Base-by-base conservation (phyloP, 2,329 filamentous ascomycete species). In the Bipolaris sorokiniana region DNA sequence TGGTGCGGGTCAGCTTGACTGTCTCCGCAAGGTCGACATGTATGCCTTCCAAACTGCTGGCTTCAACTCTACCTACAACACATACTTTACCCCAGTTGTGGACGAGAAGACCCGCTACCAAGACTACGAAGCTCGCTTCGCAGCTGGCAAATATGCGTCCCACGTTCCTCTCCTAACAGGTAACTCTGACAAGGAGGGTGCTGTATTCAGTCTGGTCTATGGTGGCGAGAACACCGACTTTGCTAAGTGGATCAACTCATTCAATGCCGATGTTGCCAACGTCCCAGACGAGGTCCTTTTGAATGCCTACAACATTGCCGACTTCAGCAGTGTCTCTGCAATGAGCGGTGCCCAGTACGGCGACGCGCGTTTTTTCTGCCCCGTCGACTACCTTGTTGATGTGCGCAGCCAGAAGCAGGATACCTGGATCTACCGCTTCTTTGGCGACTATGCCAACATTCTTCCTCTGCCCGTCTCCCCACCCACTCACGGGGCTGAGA, bases 361-460 rank as follows among this genome's bases (percentile, higher is more conserved):
- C 26, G 80, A 82, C 16, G 80, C 78, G 3, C 78, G 79, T 10
- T 82, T 82, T 70, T 76, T 80, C 63, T 82, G 80, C 59, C 62
- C 69, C 1, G 63, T 68, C 3, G 67, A 71, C 37, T 64, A 71
- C 46, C 65, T 81, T 10, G 58, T 77, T 26, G 76, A 80, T 54
- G 38, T 80, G 20, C 77, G 79, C 42, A 76, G 73, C 53, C 36
- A 59, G 9, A 15, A 51, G 5, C 79, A 80, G 58, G 58, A 75
- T 6, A 80, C 78, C 0, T 81, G 79, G 79, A 69, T 70, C 3
- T 81, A 81, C 64, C 77, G 79, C 26, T 81, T 79, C 70, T 78
- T 79, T 45, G 78, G 76, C 28, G 66, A 71, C 10, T 80, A 80
- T 47, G 68, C 78, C 54, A 80, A 58, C 28, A 16, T 51, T 1